These are phyloP conservation scores for Lactifluus volemus DNA, from an alignment of 768 basidiomycete genomes.

Conservation along the genomic window DNA sequence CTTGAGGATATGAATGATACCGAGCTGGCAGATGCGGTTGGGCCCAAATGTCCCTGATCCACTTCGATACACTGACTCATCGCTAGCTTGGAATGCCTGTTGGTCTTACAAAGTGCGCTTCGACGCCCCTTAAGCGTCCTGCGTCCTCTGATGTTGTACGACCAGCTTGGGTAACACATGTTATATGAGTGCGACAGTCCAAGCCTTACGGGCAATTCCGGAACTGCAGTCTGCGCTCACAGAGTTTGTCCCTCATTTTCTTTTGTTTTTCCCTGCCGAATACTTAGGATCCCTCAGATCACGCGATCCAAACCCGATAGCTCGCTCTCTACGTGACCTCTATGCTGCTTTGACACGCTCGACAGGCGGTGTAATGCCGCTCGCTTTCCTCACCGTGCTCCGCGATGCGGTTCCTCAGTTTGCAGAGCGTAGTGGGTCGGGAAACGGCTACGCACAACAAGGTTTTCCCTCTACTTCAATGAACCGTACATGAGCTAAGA, in stretches of 20 bases:
- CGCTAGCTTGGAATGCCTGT: constrained; percentile 62
- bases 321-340: constrained; percentile 53
- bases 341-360: constrained; percentile 68
- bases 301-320: constrained; percentile 26
- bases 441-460: constrained; percentile 64
- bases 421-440: constrained; percentile 52
- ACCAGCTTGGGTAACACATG: constrained; percentile 79
- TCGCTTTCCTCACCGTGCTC: constrained; percentile 56
- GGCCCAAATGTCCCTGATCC: constrained; percentile 21
- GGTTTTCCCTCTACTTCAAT: constrained; percentile 24
- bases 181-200: constrained; percentile 95
- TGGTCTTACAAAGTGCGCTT: constrained; percentile 59
- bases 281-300: not conserved
- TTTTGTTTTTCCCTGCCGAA: not conserved
- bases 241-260: constrained; percentile 35
- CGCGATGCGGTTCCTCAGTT: constrained; percentile 86
- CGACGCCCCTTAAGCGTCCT: not conserved
- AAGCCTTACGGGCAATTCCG: constrained; percentile 88
- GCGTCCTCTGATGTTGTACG: constrained; percentile 24
- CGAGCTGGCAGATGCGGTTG: constrained; percentile 70
- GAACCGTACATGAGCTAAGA: not conserved
- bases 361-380: constrained; percentile 66
- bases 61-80: not conserved
- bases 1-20: constrained; percentile 89
- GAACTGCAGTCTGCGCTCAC: constrained; percentile 71